phyloP scores from a whole-genome alignment of 208 protist species.

The Leishmania tarentolae region DNA sequence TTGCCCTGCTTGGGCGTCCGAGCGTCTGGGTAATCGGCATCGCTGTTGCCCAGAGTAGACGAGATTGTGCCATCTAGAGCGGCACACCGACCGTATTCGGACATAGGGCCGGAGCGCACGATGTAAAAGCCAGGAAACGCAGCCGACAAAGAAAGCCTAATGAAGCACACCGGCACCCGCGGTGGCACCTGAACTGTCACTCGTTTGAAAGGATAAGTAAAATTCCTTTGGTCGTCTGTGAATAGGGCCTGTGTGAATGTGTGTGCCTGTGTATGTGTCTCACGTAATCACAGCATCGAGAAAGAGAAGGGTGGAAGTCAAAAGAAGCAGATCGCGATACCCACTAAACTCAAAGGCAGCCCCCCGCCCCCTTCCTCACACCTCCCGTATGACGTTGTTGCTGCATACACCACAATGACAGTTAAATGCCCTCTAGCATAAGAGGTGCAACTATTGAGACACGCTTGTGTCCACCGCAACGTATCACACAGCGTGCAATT shows the following conservation, averaged over 20 bases:
- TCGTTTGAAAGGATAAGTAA: not conserved
- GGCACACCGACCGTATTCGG: slow-evolving; percentile 3
- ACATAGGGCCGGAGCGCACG: not conserved
- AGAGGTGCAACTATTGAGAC: not conserved
- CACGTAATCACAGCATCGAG: not conserved
- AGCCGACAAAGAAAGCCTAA: not conserved
- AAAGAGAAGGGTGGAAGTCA: not conserved
- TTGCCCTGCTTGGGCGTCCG: slow-evolving; percentile 16
- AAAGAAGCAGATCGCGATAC: not conserved
- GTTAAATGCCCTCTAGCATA: not conserved
- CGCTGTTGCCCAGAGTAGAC: not conserved
- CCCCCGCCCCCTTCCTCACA: not conserved
- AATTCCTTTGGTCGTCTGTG: not conserved
- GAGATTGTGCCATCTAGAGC: not conserved
- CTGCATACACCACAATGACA: not conserved
- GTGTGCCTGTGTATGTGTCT: not conserved
- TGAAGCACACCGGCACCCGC: not conserved
- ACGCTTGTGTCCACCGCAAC: too few species aligned
- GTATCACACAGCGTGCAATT: too few species aligned
- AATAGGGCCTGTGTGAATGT: not conserved
- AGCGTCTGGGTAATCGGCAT: slow-evolving; percentile 14
- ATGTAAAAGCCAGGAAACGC: not conserved
- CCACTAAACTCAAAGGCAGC: too few species aligned
- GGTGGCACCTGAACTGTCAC: not conserved
- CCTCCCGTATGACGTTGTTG: too few species aligned